A percentile compares a stretch with the other conserved stretches of the same genome.
phyloP scores from a whole-genome alignment of 1,284 basidiomycete species.

The Mycena sp. region DNA sequence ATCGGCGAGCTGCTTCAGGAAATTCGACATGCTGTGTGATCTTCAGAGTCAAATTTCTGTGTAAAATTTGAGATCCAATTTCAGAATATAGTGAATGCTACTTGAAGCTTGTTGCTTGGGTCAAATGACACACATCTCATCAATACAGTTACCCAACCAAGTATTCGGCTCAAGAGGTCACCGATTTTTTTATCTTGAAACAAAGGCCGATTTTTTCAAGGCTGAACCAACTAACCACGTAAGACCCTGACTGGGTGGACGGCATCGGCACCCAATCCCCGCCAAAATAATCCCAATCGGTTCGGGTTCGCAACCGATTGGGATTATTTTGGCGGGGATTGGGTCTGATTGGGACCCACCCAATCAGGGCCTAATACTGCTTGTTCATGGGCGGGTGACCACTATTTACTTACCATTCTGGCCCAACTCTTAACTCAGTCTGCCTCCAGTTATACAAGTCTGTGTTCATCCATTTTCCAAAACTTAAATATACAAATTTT shows the following conservation, averaged over 20 bases:
- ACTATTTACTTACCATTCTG: slow-evolving; percentile 8
- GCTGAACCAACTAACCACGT: slow-evolving; percentile 7
- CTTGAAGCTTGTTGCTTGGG: slow-evolving; percentile 11
- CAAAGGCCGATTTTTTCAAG: slow-evolving; percentile 10
- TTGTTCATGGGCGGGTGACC: background rate
- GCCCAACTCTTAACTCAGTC: slow-evolving; percentile 7
- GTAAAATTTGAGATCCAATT: slow-evolving; percentile 8
- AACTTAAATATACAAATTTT: slow-evolving; percentile 8
- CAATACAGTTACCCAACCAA: slow-evolving; percentile 9
- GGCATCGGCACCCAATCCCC: background rate
- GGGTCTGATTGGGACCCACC: background rate
- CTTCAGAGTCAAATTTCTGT: slow-evolving; percentile 13
- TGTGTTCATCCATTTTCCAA: slow-evolving; percentile 10
- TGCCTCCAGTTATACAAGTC: slow-evolving; percentile 2
- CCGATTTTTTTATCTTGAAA: slow-evolving; percentile 1
- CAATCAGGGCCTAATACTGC: too few relatives aligned
- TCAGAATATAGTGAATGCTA: slow-evolving; percentile 12
- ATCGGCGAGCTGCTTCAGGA: slow-evolving; percentile 6
- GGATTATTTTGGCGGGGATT: too few relatives aligned
- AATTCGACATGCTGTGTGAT: slow-evolving; percentile 5
- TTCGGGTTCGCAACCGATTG: too few relatives aligned
- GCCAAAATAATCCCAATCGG: too few relatives aligned
- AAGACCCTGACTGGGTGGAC: background rate
- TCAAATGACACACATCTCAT: slow-evolving; percentile 4
- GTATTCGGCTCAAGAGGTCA: slow-evolving; percentile 5